Percentiles rank a stretch among this genome's conserved stretches.
These are phyloP conservation scores for Coniferiporia weirii DNA, from an alignment of 1,284 basidiomycete species.

Conservation along the genomic window DNA sequence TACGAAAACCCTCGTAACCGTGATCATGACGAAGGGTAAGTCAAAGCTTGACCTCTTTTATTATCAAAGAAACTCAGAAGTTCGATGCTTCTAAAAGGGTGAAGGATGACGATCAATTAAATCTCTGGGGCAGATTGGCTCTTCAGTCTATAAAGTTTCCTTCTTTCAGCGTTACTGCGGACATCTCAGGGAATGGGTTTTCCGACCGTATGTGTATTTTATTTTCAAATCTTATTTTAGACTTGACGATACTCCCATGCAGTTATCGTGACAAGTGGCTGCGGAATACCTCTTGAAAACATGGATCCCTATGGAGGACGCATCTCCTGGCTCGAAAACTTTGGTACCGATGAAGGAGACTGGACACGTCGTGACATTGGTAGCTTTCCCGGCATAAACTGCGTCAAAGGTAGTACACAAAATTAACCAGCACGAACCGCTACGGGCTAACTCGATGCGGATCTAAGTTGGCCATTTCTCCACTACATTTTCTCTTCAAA, in stretches of 20 bases:
- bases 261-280: slow-evolving; percentile 16
- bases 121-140: slow-evolving; percentile 5
- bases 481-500: slow-evolving; percentile 16
- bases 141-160: slow-evolving; percentile 8
- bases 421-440: not conserved
- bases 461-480: slow-evolving; percentile 17
- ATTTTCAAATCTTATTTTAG: not conserved
- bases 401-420: slow-evolving; percentile 10
- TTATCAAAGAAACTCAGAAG: not conserved
- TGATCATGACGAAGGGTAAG: slow-evolving; percentile 12
- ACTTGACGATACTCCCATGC: not conserved
- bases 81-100: not conserved
- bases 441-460: not conserved
- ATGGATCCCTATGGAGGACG: slow-evolving; percentile 13
- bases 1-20: slow-evolving; percentile 14
- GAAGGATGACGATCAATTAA: not conserved
- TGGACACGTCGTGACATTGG: slow-evolving; percentile 16
- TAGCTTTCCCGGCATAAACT: slow-evolving; percentile 15
- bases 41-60: not conserved
- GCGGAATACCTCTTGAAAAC: slow-evolving; percentile 7
- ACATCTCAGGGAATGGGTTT: slow-evolving; percentile 16
- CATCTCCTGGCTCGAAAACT: slow-evolving; percentile 17
- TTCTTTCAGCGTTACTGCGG: slow-evolving; percentile 1
- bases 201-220: slow-evolving; percentile 12
- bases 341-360: slow-evolving; percentile 15